These are phyloP conservation scores for Chionographis japonica DNA, from an alignment of 106 monocot species.

Conservation along the genomic window DNA sequence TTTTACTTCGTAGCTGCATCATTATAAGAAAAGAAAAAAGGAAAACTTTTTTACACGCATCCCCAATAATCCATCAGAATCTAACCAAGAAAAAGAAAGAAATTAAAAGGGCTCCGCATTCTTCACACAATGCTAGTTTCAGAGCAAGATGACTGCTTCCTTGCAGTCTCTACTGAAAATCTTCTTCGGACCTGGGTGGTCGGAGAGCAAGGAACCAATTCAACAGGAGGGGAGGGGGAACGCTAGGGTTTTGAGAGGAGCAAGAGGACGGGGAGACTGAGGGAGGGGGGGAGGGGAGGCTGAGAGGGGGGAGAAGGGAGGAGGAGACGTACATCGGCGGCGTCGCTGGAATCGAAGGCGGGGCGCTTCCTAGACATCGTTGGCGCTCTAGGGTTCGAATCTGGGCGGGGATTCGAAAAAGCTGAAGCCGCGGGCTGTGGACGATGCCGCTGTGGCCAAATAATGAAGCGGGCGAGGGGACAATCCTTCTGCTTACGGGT, in stretches of 20 bases:
- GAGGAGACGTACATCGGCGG: background rate
- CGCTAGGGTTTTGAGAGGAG: background rate
- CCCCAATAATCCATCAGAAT: slow-evolving; percentile 6
- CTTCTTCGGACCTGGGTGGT: no score
- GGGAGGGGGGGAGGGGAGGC: background rate
- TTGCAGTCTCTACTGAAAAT: background rate
- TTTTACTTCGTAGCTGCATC: slow-evolving; percentile 66
- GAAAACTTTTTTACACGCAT: slow-evolving; percentile 7
- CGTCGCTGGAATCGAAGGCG: slow-evolving; percentile 6
- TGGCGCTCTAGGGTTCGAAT: background rate
- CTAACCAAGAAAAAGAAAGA: background rate
- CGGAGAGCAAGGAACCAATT: no score
- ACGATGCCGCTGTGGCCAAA: no score
- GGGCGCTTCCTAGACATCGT: slow-evolving; percentile 42
- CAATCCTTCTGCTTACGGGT: no score
- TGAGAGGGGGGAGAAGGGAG: background rate
- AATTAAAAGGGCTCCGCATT: background rate
- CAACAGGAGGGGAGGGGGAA: background rate
- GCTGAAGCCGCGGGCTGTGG: no score
- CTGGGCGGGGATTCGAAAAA: background rate
- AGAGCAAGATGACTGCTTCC: background rate
- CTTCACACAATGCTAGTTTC: background rate
- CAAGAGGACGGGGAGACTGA: background rate
- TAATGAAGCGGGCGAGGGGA: no score
- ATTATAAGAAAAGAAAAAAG: slow-evolving; percentile 15